Percentiles rank a stretch among this genome's conserved stretches.
Evolutionary conservation across 2,329 filamentous ascomycete genomes (phyloP).

Genomic region (Exserohilum rostratum): DNA sequence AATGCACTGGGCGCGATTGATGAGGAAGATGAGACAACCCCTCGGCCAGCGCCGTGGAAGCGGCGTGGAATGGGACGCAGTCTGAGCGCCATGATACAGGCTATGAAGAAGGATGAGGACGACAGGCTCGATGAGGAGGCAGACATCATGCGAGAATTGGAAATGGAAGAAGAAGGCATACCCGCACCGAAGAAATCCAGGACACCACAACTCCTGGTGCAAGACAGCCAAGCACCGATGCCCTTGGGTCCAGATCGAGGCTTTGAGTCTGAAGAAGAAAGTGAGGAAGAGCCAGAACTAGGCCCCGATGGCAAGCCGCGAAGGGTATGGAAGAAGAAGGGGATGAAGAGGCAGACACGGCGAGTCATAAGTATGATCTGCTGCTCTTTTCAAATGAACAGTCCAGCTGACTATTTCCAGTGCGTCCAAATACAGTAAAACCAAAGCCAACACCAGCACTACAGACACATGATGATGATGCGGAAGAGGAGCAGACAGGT

Average conservation of each 20-base stretch:
- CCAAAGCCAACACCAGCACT: constrained; percentile 51
- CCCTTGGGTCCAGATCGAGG: constrained; percentile 54
- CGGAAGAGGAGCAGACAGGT: constrained; percentile 51
- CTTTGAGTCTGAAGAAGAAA: constrained; percentile 65
- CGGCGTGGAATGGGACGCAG: constrained; percentile 64
- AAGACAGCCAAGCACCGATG: constrained; percentile 54
- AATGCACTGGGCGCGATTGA: constrained; percentile 59
- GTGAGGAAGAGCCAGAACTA: constrained; percentile 49
- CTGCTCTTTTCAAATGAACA: neutral
- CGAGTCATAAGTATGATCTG: constrained; percentile 60
- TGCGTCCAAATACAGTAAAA: constrained; percentile 47
- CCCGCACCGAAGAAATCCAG: constrained; percentile 33
- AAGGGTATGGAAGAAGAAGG: constrained; percentile 79
- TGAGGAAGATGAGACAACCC: constrained; percentile 56
- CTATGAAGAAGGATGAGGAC: constrained; percentile 64
- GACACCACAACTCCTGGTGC: constrained; percentile 44
- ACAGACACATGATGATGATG: constrained; percentile 31
- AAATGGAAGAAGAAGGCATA: constrained; percentile 53
- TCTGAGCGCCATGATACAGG: constrained; percentile 75
- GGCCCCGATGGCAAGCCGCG: constrained; percentile 65
- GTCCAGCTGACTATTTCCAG: constrained; percentile 34
- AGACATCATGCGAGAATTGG: constrained; percentile 74
- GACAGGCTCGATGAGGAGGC: constrained; percentile 70
- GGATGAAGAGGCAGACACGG: constrained; percentile 78
- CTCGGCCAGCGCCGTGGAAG: constrained; percentile 51